Evolutionary conservation across 306 rosid species (phyloP).

Genomic region (Astragalus glycyphyllos): DNA sequence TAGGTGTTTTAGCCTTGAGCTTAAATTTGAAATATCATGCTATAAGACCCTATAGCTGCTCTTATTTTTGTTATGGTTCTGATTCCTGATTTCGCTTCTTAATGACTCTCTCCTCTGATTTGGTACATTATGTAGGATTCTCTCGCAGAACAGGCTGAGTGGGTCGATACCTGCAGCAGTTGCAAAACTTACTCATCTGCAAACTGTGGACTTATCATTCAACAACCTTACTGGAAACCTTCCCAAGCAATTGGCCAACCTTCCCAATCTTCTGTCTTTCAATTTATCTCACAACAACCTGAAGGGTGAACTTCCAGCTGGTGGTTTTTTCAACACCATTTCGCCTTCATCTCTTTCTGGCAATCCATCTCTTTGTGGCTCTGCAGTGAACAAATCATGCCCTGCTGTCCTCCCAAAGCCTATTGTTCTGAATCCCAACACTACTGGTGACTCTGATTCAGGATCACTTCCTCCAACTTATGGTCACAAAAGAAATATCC

Average conservation of each 20-base stretch:
- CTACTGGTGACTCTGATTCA: conserved; percentile 58
- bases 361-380: conserved; percentile 91
- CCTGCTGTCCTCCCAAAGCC: conserved; percentile 93
- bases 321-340: conserved; percentile 92
- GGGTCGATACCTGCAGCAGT: conserved; percentile 78
- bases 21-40: conserved; percentile 20
- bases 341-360: conserved; percentile 73
- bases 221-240: conserved; percentile 78
- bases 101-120: conserved; percentile 12
- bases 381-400: conserved; percentile 83
- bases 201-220: conserved; percentile 78
- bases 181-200: conserved; percentile 71
- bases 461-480: conserved; percentile 58
- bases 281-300: conserved; percentile 94
- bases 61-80: conserved; percentile 13
- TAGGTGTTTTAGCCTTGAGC: conserved; percentile 14
- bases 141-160: conserved; percentile 69
- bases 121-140: conserved; percentile 57
- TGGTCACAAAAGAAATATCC: conserved; percentile 84
- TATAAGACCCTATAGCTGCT: conserved; percentile 7
- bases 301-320: conserved; percentile 89
- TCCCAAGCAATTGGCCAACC: conserved; percentile 90
- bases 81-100: conserved; percentile 11
- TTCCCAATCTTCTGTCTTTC: conserved; percentile 76
- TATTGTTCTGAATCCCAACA: conserved; percentile 92